Evolutionary conservation across 768 basidiomycete species (phyloP).

Genomic region (Suillus subluteus): DNA sequence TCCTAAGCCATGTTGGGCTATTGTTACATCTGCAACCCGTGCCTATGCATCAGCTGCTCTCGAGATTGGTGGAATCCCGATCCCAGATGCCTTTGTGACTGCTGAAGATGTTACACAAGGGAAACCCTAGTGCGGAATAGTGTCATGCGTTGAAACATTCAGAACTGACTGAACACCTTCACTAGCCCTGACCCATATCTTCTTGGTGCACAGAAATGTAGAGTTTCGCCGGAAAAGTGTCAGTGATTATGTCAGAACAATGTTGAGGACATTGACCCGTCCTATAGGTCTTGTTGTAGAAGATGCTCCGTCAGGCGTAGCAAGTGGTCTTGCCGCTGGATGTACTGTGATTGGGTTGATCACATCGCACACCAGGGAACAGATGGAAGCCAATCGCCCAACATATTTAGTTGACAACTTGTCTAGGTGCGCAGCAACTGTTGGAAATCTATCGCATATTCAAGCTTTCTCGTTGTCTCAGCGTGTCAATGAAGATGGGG

Average conservation of each 20-base stretch:
- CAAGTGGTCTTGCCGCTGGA: conserved; percentile 80
- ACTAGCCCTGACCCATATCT: conserved; percentile 87
- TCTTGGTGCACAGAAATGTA: conserved; percentile 75
- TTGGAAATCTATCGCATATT: conserved; percentile 4
- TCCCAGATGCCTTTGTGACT: conserved; percentile 74
- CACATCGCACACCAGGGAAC: conserved; percentile 75
- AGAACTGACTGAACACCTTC: conserved; percentile 7
- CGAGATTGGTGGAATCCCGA: conserved; percentile 62
- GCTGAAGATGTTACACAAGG: conserved; percentile 84
- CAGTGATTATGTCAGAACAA: conserved; percentile 23
- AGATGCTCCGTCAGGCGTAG: conserved; percentile 87
- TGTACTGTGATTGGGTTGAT: conserved; percentile 82
- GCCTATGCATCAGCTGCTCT: conserved; percentile 77
- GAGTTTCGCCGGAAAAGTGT: conserved; percentile 67
- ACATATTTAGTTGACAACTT: conserved; percentile 77
- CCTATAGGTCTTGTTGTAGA: conserved; percentile 80
- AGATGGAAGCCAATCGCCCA: conserved; percentile 64
- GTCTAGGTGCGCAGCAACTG: conserved; percentile 51
- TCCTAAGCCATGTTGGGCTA: conserved; percentile 77
- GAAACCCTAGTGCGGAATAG: conserved; percentile 66
- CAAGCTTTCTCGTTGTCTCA: conserved; percentile 10
- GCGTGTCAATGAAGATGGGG: conserved; percentile 33
- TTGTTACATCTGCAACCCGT: conserved; percentile 86
- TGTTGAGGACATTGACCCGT: conserved; percentile 22
- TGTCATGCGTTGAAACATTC: background rate